These are phyloP conservation scores for Erucastrum elatum DNA, from an alignment of 345 rosid genomes.

Conservation along the genomic window DNA sequence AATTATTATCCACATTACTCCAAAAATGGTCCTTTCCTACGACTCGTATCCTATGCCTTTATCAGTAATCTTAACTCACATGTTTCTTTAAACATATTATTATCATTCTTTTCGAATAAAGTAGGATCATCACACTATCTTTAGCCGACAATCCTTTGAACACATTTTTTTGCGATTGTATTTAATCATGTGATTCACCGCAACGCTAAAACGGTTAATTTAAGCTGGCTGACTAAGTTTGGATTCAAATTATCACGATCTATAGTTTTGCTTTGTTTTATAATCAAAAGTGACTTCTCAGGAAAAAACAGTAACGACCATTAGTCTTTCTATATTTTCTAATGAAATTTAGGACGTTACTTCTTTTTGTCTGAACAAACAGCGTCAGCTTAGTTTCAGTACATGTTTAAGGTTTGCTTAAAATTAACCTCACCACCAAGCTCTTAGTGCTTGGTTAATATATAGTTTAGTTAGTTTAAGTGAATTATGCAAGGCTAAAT, in stretches of 20 bases:
- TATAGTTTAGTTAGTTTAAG: neutral
- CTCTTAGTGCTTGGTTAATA: neutral
- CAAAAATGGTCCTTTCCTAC: conserved; percentile 33
- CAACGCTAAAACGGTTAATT: neutral
- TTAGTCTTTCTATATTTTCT: neutral
- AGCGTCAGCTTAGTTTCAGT: neutral
- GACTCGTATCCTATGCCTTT: conserved; percentile 32
- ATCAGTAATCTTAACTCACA: conserved; percentile 11
- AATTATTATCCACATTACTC: conserved; percentile 29
- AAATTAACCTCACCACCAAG: neutral
- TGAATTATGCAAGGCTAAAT: neutral
- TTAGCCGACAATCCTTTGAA: neutral
- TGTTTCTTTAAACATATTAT: neutral
- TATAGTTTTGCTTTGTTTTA: neutral
- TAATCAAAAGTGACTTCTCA: no score
- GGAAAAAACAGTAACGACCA: neutral
- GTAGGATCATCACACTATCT: neutral
- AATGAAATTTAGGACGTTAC: neutral
- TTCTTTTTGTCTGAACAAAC: neutral
- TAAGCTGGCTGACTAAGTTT: neutral
- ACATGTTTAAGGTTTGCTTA: neutral
- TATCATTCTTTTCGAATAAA: neutral
- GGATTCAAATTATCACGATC: neutral
- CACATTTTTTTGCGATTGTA: neutral
- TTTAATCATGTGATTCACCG: neutral